Evolutionary conservation across 139 green algal species (phyloP).

Genomic region (Chlamydomonas sp.): DNA sequence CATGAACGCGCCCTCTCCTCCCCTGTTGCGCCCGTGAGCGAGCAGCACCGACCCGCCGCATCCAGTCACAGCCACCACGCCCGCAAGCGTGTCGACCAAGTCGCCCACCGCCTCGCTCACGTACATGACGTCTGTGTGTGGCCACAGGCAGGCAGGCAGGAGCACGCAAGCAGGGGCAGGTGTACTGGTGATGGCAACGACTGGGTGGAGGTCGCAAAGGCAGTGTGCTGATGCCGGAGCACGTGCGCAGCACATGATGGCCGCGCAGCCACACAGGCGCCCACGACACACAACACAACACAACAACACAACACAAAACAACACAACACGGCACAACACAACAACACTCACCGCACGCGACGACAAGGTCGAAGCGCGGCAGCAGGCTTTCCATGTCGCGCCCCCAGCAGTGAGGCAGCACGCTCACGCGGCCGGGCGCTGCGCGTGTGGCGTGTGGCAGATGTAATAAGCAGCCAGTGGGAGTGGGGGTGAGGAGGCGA

Average conservation of each 20-base stretch:
- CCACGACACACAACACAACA: slow-evolving; percentile 2
- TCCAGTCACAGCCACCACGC: background rate
- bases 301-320: background rate
- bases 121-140: slow-evolving; percentile 13
- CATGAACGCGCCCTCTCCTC: slow-evolving; percentile 3
- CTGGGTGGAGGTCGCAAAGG: too few species aligned
- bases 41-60: slow-evolving; percentile 1
- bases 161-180: background rate
- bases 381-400: slow-evolving; percentile 5
- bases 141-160: background rate
- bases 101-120: slow-evolving; percentile 4
- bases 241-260: background rate
- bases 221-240: background rate
- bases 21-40: slow-evolving; percentile 3
- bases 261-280: background rate
- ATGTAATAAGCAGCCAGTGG: background rate
- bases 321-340: background rate
- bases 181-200: too few species aligned
- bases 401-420: slow-evolving; percentile 40
- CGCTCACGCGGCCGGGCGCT: slow-evolving; percentile 12
- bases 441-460: background rate
- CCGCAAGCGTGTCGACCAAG: background rate
- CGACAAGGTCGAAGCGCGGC: slow-evolving; percentile 35
- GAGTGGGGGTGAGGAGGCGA: background rate
- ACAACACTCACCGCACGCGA: slow-evolving; percentile 35